These are phyloP conservation scores for Lactarius deliciosus DNA, from an alignment of 768 basidiomycete species.

Conservation along the genomic window DNA sequence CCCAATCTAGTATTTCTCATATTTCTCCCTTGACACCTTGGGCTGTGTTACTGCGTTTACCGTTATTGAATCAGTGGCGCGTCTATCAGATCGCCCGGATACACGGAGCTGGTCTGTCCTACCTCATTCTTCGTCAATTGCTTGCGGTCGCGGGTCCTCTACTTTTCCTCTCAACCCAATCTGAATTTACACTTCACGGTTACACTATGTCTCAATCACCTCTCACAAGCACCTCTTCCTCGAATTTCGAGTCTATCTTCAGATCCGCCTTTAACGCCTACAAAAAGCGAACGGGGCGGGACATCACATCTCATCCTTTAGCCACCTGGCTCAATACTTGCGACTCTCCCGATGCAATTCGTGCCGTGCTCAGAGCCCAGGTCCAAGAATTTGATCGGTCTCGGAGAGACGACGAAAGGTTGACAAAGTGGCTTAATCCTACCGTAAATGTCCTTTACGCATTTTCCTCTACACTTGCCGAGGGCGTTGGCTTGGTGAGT, in stretches of 20 bases:
- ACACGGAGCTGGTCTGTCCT: no score
- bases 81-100: no score
- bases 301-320: not conserved
- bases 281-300: not conserved
- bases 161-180: no score
- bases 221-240: no score
- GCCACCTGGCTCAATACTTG: not conserved
- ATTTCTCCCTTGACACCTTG: no score
- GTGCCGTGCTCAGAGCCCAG: not conserved
- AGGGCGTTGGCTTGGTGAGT: not conserved
- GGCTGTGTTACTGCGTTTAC: no score
- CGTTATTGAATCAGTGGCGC: no score
- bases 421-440: conserved; percentile 7
- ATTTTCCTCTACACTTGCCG: not conserved
- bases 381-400: not conserved
- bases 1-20: no score
- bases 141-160: no score
- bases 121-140: no score
- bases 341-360: not conserved
- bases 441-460: not conserved
- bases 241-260: not conserved
- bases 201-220: no score
- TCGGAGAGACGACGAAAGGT: not conserved
- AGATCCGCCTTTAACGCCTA: not conserved
- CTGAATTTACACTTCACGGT: no score